Conservation (phyloP, 2,329 filamentous ascomycete species). For the Penicillium sp. region DNA sequence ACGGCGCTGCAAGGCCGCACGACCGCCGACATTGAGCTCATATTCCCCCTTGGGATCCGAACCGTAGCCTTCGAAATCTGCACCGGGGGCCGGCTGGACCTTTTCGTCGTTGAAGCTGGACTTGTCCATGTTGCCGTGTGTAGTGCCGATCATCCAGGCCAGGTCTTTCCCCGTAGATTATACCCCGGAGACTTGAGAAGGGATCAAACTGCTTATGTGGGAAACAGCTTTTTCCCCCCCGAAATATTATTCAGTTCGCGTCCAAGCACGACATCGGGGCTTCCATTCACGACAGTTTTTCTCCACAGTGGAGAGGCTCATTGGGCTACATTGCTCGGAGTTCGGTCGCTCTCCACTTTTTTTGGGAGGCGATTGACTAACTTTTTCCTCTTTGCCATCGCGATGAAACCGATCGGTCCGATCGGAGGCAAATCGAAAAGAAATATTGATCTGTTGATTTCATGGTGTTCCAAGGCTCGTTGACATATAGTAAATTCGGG, state of each 20-base stretch:
- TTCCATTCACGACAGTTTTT: background rate
- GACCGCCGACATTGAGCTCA: conserved; percentile 35
- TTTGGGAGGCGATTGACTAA: conserved; percentile 13
- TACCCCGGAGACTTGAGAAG: background rate
- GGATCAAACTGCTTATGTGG: background rate
- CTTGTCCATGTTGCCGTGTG: conserved; percentile 16
- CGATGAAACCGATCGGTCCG: background rate
- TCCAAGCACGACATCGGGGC: conserved; percentile 20
- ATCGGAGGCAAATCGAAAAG: background rate
- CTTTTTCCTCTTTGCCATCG: conserved; percentile 9
- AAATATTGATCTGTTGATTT: background rate
- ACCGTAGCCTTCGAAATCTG: conserved; percentile 13
- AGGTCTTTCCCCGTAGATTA: background rate
- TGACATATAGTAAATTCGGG: background rate
- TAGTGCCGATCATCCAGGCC: background rate
- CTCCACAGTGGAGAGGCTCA: conserved; percentile 16
- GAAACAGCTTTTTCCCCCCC: conserved; percentile 5
- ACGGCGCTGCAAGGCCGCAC: conserved; percentile 34
- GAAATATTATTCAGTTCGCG: conserved; percentile 7
- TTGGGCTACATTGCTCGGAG: conserved; percentile 11
- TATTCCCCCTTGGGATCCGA: conserved; percentile 25
- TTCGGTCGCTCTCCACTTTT: conserved; percentile 10
- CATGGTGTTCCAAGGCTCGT: background rate
- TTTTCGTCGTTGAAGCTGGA: conserved; percentile 10
- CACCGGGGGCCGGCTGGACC: conserved; percentile 13